phyloP scores from a whole-genome alignment of 176 grass and related monocot genomes.

The Alloteropsis semialata region DNA sequence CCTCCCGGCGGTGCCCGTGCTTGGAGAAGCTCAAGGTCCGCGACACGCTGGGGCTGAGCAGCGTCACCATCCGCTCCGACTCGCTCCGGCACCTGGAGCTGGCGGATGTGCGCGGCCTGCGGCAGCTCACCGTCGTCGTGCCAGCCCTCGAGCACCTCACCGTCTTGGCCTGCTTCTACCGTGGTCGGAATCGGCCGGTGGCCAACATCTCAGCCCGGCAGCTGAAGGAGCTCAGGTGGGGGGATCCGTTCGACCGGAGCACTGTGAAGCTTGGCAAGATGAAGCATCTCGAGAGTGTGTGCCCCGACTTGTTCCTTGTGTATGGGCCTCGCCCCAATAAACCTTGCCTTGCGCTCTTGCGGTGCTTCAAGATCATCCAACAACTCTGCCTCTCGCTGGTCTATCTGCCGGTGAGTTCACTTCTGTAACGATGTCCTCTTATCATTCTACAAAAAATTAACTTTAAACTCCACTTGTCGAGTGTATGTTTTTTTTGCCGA shows the following conservation, averaged over 20 bases:
- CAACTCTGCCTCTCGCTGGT: neutral
- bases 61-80: conserved; percentile 3
- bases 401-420: conserved; percentile 1
- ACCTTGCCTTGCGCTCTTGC: neutral
- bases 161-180: neutral
- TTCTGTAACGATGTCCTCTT: too few species aligned
- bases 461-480: too few species aligned
- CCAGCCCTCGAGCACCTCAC: neutral
- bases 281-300: neutral
- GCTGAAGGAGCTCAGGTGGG: neutral
- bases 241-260: neutral
- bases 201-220: conserved; percentile 7
- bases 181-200: neutral
- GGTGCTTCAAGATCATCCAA: neutral
- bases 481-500: too few species aligned
- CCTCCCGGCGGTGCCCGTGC: neutral
- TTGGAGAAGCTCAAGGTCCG: neutral
- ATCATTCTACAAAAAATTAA: too few species aligned
- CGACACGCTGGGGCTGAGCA: neutral
- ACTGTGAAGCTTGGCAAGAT: neutral
- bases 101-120: neutral
- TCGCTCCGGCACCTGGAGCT: neutral
- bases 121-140: conserved; percentile 2
- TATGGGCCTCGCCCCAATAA: neutral
- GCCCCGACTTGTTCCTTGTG: neutral